Conservation (phyloP, 2,329 filamentous ascomycete species). For the Achaetomium macrosporum region DNA sequence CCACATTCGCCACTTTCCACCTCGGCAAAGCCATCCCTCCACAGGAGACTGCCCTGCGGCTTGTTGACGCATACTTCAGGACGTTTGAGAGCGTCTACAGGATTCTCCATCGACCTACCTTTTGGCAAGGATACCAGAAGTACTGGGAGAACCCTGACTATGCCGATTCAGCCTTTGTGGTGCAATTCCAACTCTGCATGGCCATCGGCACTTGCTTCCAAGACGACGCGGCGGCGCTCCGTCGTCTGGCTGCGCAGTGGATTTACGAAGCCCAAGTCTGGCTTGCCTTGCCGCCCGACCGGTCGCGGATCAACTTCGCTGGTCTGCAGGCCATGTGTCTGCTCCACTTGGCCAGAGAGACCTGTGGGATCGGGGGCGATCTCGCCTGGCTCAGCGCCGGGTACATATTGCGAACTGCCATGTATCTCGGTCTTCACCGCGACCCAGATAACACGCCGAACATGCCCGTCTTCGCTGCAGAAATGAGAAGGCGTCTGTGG, state of each 20-base stretch:
- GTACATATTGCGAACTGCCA: constrained; percentile 45
- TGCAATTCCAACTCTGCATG: constrained; percentile 50
- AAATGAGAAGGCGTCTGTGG: constrained; percentile 53
- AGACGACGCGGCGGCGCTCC: constrained; percentile 40
- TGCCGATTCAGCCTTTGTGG: constrained; percentile 39
- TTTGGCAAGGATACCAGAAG: constrained; percentile 46
- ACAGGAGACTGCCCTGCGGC: constrained; percentile 38
- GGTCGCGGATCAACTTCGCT: constrained; percentile 43
- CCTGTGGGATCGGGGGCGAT: constrained; percentile 43
- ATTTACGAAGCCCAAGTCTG: constrained; percentile 48
- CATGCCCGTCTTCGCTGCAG: constrained; percentile 43
- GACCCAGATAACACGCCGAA: constrained; percentile 46
- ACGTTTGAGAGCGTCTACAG: constrained; percentile 49
- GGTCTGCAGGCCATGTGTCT: constrained; percentile 49
- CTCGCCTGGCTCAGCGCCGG: constrained; percentile 49
- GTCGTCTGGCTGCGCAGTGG: constrained; percentile 42
- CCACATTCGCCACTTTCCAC: constrained; percentile 35
- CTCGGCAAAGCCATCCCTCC: constrained; percentile 43
- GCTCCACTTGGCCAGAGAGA: constrained; percentile 43
- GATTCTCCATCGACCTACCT: constrained; percentile 52
- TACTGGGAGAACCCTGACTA: constrained; percentile 42
- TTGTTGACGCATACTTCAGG: constrained; percentile 45
- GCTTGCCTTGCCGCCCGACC: constrained; percentile 42
- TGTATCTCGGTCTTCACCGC: constrained; percentile 54
- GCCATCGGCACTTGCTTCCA: constrained; percentile 45